A percentile compares a stretch with the other conserved stretches of the same genome.
Evolutionary conservation across 192 early-diverging fungal species (phyloP).

Genomic region (Lobosporangium transversale): DNA sequence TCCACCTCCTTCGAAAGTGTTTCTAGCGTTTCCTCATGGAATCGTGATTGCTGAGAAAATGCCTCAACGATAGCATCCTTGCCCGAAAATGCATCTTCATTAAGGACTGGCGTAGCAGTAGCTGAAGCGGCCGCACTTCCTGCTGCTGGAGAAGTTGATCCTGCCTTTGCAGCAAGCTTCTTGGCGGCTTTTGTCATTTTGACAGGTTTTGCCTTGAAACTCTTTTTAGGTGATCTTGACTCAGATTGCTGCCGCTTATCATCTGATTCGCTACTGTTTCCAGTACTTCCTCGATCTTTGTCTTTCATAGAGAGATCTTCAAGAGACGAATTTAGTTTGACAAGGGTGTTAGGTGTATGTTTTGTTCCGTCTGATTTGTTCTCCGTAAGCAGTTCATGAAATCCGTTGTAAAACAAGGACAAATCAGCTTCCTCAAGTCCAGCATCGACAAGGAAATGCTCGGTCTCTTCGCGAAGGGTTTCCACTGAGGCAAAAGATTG

Average conservation of each 20-base stretch:
- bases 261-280: conserved; percentile 12
- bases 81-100: conserved; percentile 20
- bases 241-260: conserved; percentile 13
- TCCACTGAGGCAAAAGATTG: conserved; percentile 46
- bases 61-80: conserved; percentile 66
- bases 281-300: conserved; percentile 3
- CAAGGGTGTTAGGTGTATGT: not conserved
- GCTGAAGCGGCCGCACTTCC: not conserved
- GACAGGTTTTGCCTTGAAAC: conserved; percentile 31
- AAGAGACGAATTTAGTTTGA: conserved; percentile 12
- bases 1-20: conserved; percentile 85
- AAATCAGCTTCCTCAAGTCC: conserved; percentile 60
- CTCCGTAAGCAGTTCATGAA: conserved; percentile 9
- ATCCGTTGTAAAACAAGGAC: conserved; percentile 54
- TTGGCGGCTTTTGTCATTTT: conserved; percentile 52
- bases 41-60: conserved; percentile 84
- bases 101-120: conserved; percentile 1
- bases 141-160: not conserved
- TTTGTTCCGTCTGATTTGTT: not conserved
- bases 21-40: conserved; percentile 83
- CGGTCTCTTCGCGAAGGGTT: conserved; percentile 67
- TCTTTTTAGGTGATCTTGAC: conserved; percentile 29
- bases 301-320: conserved; percentile 18
- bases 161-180: conserved; percentile 46
- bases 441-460: conserved; percentile 71